These are phyloP conservation scores for Lentinula novae-zelandiae DNA, from an alignment of 1,284 basidiomycete species.

Conservation along the genomic window DNA sequence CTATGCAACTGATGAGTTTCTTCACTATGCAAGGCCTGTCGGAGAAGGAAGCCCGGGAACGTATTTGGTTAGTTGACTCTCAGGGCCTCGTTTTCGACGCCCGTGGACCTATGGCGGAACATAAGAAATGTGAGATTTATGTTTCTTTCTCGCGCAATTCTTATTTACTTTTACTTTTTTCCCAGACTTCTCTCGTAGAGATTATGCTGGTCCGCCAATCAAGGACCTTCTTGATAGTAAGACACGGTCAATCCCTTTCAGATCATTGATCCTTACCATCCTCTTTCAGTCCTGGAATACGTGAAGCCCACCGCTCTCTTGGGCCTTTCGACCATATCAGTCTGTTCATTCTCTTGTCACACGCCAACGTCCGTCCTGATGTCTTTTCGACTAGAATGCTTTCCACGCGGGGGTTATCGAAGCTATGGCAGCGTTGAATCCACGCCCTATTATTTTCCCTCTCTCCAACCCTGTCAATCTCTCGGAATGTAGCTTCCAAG, in stretches of 20 bases:
- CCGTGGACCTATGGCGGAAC: slow-evolving; percentile 71
- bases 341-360: slow-evolving; percentile 21
- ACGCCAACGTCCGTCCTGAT: slow-evolving; percentile 12
- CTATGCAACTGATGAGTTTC: slow-evolving; percentile 85
- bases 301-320: slow-evolving; percentile 91
- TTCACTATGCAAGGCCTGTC: slow-evolving; percentile 78
- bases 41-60: slow-evolving; percentile 72
- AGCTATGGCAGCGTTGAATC: slow-evolving; percentile 83
- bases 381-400: slow-evolving; percentile 45
- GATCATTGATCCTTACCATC: not conserved
- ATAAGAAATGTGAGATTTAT: slow-evolving; percentile 65
- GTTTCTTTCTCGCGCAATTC: not conserved
- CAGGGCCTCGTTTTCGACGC: slow-evolving; percentile 78
- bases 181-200: slow-evolving; percentile 76
- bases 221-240: slow-evolving; percentile 34
- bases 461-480: slow-evolving; percentile 91
- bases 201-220: slow-evolving; percentile 75
- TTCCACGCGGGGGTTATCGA: slow-evolving; percentile 78
- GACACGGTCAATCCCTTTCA: not conserved
- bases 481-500: slow-evolving; percentile 83
- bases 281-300: slow-evolving; percentile 79
- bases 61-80: slow-evolving; percentile 86
- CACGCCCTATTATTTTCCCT: slow-evolving; percentile 91
- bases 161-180: slow-evolving; percentile 1
- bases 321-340: slow-evolving; percentile 84